phyloP scores from a whole-genome alignment of 1,139 yeast species.

The Arxiozyma slooffiae region DNA sequence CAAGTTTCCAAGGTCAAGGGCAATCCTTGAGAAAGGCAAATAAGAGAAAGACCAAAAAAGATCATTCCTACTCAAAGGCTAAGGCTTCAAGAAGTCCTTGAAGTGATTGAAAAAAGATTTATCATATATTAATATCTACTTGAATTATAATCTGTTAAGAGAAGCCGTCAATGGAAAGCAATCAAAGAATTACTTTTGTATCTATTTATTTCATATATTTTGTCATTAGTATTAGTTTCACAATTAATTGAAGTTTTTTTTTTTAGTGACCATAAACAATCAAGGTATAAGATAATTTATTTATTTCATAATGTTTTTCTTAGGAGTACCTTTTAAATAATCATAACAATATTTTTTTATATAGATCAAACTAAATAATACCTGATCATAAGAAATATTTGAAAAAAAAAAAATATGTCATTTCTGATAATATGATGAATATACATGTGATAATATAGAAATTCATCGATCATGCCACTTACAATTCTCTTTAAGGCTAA shows the following conservation, averaged over 20 bases:
- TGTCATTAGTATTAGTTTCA: not conserved
- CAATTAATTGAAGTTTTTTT: too few relatives aligned
- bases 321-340: not conserved
- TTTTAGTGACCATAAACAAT: not conserved
- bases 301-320: too few relatives aligned
- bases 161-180: not conserved
- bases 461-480: constrained; percentile 16
- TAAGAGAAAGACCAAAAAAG: constrained; percentile 55
- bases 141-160: not conserved
- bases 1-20: constrained; percentile 50
- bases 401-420: not conserved
- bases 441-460: too few relatives aligned
- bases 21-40: constrained; percentile 63
- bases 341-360: too few relatives aligned
- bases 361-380: not conserved
- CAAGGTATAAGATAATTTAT: too few relatives aligned
- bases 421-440: not conserved
- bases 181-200: too few relatives aligned
- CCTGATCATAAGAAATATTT: not conserved
- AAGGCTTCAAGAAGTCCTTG: constrained; percentile 57
- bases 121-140: not conserved
- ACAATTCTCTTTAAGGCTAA: constrained; percentile 32
- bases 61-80: constrained; percentile 33
- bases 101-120: constrained; percentile 68
- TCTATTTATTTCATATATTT: too few relatives aligned